Conservation (phyloP, 208 protist species). For the Lotmaria passim region DNA sequence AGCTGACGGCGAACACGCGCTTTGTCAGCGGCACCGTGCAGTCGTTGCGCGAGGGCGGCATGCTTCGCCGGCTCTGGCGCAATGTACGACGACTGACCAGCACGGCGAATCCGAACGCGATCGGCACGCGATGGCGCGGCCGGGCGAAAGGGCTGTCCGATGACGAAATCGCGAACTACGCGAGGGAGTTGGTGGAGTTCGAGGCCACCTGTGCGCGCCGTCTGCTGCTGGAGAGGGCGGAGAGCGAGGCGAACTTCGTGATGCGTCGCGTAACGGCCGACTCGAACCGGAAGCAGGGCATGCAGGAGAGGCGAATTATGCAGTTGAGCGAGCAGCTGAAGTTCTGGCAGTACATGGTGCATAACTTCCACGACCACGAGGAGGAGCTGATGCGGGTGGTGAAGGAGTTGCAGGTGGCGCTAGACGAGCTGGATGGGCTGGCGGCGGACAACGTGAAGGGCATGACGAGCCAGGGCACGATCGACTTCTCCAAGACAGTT, state of each 20-base stretch:
- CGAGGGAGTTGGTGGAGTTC: slow-evolving; percentile 91
- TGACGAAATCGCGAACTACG: slow-evolving; percentile 88
- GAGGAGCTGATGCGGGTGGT: slow-evolving; percentile 83
- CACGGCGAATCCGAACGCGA: slow-evolving; percentile 82
- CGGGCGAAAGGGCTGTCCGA: slow-evolving; percentile 75
- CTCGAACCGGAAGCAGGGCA: slow-evolving; percentile 84
- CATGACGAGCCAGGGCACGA: slow-evolving; percentile 74
- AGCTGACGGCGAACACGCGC: slow-evolving; percentile 74
- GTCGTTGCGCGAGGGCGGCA: slow-evolving; percentile 56
- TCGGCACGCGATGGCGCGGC: slow-evolving; percentile 88
- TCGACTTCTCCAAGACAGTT: slow-evolving; percentile 73
- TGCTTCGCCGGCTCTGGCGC: slow-evolving; percentile 45
- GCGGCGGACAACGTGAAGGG: slow-evolving; percentile 48
- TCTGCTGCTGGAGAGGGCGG: slow-evolving; percentile 81
- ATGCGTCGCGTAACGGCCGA: slow-evolving; percentile 90
- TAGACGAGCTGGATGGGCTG: slow-evolving; percentile 86
- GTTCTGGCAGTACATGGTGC: slow-evolving; percentile 94
- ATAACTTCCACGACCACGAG: slow-evolving; percentile 93
- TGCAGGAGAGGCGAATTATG: slow-evolving; percentile 86
- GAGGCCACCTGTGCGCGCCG: slow-evolving; percentile 83
- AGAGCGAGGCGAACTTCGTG: slow-evolving; percentile 85
- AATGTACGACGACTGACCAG: slow-evolving; percentile 20
- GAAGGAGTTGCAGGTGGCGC: slow-evolving; percentile 59
- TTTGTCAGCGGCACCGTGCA: slow-evolving; percentile 87
- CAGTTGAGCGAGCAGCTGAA: slow-evolving; percentile 91